These are phyloP conservation scores for Cercospora beticola DNA, from an alignment of 2,329 filamentous ascomycete species.

Conservation along the genomic window DNA sequence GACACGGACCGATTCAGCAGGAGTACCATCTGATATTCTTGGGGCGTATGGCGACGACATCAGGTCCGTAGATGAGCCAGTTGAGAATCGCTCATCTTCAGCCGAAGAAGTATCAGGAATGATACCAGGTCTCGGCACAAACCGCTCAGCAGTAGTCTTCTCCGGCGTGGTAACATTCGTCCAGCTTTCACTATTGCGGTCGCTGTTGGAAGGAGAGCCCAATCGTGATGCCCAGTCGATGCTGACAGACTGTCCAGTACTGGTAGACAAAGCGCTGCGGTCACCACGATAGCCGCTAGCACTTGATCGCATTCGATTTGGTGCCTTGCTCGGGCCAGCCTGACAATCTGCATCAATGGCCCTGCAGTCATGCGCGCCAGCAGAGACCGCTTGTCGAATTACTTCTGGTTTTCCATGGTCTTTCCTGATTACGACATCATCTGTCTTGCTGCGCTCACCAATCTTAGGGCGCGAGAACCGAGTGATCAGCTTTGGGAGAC, in stretches of 20 bases:
- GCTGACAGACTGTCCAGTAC: background rate
- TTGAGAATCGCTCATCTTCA: background rate
- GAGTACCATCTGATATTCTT: background rate
- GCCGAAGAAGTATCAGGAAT: slow-evolving; percentile 6
- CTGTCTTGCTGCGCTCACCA: slow-evolving; percentile 4
- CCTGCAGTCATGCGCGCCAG: background rate
- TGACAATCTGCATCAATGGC: background rate
- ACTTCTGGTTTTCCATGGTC: background rate
- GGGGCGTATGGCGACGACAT: background rate
- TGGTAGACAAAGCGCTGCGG: background rate
- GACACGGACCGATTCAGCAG: background rate
- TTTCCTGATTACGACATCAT: background rate
- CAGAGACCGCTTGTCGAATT: background rate
- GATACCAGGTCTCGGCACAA: background rate
- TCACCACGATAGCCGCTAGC: slow-evolving; percentile 2
- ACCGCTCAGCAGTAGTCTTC: background rate
- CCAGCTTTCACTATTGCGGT: background rate
- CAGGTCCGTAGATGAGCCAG: background rate
- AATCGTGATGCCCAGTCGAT: slow-evolving; percentile 1
- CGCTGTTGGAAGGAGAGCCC: background rate
- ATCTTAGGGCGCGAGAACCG: background rate
- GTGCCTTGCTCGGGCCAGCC: background rate
- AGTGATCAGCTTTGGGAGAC: slow-evolving; percentile 2
- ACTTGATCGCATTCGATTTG: background rate
- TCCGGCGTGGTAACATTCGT: slow-evolving; percentile 6